Base-by-base conservation (phyloP, 2,329 filamentous ascomycete genomes). In the Cladorrhinum sp. region DNA sequence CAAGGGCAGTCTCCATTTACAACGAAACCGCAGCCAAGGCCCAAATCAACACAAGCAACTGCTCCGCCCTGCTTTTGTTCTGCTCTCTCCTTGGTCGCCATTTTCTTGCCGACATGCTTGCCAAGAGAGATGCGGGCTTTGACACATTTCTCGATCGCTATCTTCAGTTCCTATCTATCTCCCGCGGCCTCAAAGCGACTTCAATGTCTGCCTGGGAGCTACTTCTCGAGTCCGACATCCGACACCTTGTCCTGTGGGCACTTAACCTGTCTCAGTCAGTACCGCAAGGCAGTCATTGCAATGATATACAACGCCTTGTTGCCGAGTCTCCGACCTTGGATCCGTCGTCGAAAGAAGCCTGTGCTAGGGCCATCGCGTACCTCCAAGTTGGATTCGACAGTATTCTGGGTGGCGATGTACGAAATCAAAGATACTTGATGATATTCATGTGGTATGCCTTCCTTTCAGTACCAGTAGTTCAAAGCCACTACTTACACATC, bases 31-130 rank as follows among this genome's bases (percentile, higher is more conserved):
- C 61, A 12, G 62, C 64, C 53, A 59, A 62, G 52, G 58, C 60
- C 18, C 62, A 66, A 36, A 62, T 66, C 25, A 66, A 68, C 49
- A 70, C 73, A 25, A 70, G 72, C 4, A 73, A 72, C 55, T 75
- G 71, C 56, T 69, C 78, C 24, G 73, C 76, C 5, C 72, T 78
- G 16, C 75, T 79, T 49, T 68, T 80, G 13, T 81, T 80, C 67
- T 74, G 78, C 13, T 71, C 74, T n/a, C 64, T 76, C 3, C 69
- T 81, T 1, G 77, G 78, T 53, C 72, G 81, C 2, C 79, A 82
- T 57, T 73, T 78, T 41, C 72, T 84, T 2, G 78, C 75, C 61
- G 79, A 84, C 60, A 76, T 77, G 1, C 71, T 82, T 2, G 64
- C 67, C n/a, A 63, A 69, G 57, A 72, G 75, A 58, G 72, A 77